Base-by-base conservation (phyloP, 2,329 filamentous ascomycete species). In the Claviceps pazoutovae region DNA sequence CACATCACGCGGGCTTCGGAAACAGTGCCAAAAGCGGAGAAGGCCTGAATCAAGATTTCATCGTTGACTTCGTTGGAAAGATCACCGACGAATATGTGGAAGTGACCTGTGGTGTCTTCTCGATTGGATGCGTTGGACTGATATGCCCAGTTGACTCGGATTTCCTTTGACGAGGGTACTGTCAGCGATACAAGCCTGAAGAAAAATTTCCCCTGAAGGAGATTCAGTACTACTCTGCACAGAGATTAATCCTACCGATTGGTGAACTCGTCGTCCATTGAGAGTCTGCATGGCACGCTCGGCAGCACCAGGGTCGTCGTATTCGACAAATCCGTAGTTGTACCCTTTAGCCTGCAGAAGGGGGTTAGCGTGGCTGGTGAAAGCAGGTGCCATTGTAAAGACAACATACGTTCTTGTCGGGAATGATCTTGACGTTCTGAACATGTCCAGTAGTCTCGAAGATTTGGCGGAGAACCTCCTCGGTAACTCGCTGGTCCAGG, bases 1-100 rank as follows among this genome's bases (percentile, higher is more conserved):
- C 93, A 98, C 93, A 98, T 98, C 57, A 98, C 93, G 62, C 93
- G 89, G 54, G 93, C 93, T 70, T 98, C 93, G 2, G 93, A 98
- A 48, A 98, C 90, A 13, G 83, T 88, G 42, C 93, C 93, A 67
- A 97, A 98, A 45, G 88, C 88, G 47, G 88, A 94, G 71, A 98
- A 98, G 13, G 93, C 93, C 69, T 96, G 90, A 16, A 86, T 75
- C 21, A 98, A 78, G 50, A 96, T 82, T 64, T 98, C 93, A 61
- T 98, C 93, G 62, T 98, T 98, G 67, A 98, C 93, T 69, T 98
- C 93, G 64, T 98, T 98, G 61, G 90, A 96, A 52, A 98, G 72
- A 66, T 98, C 93, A 55, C 93, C 93, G 52, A 98, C 93, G 60
- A 98, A 98, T 65, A 98, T 96, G 69, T 98, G 93, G 74, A 96